These are phyloP conservation scores for Rauvolfia tetraphylla DNA, from an alignment of 257 asterid species.

Conservation along the genomic window DNA sequence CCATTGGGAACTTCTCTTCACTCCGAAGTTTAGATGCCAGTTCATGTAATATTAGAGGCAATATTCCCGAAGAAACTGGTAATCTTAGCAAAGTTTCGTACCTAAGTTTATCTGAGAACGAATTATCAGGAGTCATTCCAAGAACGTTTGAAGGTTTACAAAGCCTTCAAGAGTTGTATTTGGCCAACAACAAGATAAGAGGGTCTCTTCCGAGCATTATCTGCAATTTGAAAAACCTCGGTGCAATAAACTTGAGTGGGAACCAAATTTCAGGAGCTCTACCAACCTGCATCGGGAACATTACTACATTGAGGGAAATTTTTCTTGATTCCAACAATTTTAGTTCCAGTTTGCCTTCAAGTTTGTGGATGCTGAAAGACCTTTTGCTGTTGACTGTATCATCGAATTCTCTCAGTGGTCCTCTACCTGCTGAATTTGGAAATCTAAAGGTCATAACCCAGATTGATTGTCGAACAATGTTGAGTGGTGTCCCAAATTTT, in stretches of 20 bases:
- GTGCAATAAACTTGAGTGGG: no score
- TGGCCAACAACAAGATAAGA: slow-evolving; percentile 3
- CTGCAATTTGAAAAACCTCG: neutral
- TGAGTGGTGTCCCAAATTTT: no score
- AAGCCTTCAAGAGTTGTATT: slow-evolving; percentile 9
- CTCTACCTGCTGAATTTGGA: slow-evolving; percentile 11
- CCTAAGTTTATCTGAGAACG: slow-evolving; percentile 4
- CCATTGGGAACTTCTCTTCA: slow-evolving; percentile 28
- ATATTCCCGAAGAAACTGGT: slow-evolving; percentile 19
- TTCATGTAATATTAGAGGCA: slow-evolving; percentile 14
- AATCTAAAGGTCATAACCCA: neutral
- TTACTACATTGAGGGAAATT: no score
- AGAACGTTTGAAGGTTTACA: neutral
- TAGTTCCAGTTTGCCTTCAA: no score
- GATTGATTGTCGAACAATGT: no score
- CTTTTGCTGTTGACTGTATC: no score
- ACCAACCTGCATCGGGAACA: no score
- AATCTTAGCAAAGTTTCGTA: neutral
- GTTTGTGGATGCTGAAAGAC: neutral
- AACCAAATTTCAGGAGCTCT: no score
- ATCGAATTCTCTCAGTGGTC: no score
- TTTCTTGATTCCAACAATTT: no score
- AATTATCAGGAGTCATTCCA: slow-evolving; percentile 1
- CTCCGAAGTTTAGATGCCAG: neutral
- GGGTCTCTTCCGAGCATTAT: slow-evolving; percentile 1